Conservation (phyloP, 768 basidiomycete genomes). For the Suillus hirtellus region DNA sequence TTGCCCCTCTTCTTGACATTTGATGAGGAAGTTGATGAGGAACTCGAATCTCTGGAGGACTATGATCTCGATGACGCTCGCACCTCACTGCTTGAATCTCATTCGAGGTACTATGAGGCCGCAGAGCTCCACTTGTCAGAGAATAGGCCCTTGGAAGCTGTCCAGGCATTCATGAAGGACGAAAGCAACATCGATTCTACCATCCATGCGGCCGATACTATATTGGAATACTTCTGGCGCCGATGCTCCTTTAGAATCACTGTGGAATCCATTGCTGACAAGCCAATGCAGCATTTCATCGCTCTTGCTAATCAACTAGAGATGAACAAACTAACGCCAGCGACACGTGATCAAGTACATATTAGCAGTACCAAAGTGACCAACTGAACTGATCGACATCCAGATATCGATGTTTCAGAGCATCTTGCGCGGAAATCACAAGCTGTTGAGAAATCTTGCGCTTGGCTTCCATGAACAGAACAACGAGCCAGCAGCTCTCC, state of each 20-base stretch:
- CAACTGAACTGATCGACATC: conserved; percentile 14
- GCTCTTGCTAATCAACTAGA: conserved; percentile 22
- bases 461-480: conserved; percentile 31
- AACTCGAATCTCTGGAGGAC: conserved; percentile 55
- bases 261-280: conserved; percentile 8
- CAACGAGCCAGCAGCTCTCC: conserved; percentile 33
- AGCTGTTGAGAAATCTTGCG: conserved; percentile 34
- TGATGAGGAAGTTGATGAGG: conserved; percentile 40
- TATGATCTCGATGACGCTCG: conserved; percentile 52
- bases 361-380: conserved; percentile 11
- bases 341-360: conserved; percentile 17
- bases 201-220: conserved; percentile 38
- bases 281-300: conserved; percentile 24
- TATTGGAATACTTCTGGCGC: conserved; percentile 48
- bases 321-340: conserved; percentile 10
- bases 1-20: conserved; percentile 47
- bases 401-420: conserved; percentile 38
- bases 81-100: conserved; percentile 42
- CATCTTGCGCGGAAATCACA: conserved; percentile 28
- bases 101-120: conserved; percentile 47
- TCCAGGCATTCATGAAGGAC: conserved; percentile 44
- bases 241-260: conserved; percentile 42
- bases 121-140: conserved; percentile 52
- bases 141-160: conserved; percentile 48
- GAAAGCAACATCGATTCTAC: conserved; percentile 26